Evolutionary conservation across 768 basidiomycete genomes (phyloP).

Genomic region (Lactarius psammicola): DNA sequence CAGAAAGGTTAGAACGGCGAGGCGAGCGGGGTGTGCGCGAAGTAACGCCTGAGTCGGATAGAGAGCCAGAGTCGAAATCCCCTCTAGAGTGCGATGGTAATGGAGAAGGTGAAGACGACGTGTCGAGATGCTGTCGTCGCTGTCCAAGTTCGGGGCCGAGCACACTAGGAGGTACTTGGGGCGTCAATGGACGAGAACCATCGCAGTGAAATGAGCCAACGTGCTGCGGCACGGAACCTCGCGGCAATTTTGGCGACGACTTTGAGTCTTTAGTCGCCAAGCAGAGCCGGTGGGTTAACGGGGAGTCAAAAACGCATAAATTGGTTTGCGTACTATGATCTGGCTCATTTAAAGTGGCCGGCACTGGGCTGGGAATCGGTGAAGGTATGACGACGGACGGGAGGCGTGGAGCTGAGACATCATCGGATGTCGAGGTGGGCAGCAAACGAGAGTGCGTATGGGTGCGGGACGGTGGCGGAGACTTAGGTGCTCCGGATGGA

Average conservation of each 20-base stretch:
- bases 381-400: conserved; percentile 1
- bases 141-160: not conserved
- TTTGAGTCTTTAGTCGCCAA: conserved; percentile 9
- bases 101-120: not conserved
- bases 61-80: conserved; percentile 14
- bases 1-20: conserved; percentile 2
- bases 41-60: conserved; percentile 23
- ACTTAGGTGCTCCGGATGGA: not conserved
- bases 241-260: not conserved
- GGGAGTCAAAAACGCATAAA: not conserved
- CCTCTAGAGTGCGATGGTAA: conserved; percentile 3
- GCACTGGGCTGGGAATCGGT: not conserved
- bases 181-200: not conserved
- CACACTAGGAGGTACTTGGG: not conserved
- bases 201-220: not conserved
- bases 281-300: not conserved
- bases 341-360: not conserved
- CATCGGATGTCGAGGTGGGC: not conserved
- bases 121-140: not conserved
- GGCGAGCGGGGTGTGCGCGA: conserved; percentile 6
- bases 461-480: not conserved
- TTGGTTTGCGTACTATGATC: conserved; percentile 7
- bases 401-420: not conserved
- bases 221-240: not conserved
- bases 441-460: not conserved